A percentile compares a stretch with the other conserved stretches of the same genome.
These are phyloP conservation scores for Stephanodiscus triporus DNA, from an alignment of 108 stramenopile genomes.

Conservation along the genomic window DNA sequence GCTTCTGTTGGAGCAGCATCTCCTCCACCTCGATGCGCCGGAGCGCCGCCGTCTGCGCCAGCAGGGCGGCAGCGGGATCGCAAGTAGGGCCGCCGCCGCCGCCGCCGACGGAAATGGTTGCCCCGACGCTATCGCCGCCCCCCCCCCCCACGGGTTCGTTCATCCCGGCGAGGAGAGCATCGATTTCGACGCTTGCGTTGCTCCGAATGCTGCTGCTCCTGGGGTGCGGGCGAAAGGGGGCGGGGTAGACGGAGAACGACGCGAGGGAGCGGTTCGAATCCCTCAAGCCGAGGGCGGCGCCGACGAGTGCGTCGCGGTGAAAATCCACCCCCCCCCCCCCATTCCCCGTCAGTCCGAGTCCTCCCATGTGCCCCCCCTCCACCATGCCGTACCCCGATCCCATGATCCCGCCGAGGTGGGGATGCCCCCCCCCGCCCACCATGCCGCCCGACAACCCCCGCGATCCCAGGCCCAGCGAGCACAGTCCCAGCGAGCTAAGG, in stretches of 20 bases:
- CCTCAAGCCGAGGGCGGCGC: background rate
- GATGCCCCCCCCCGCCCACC: background rate
- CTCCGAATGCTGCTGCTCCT: background rate
- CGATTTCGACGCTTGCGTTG: background rate
- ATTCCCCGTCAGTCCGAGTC: background rate
- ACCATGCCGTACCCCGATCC: background rate
- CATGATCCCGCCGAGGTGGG: background rate
- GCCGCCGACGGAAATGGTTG: no score
- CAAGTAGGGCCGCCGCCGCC: no score
- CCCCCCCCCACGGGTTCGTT: background rate
- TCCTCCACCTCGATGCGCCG: background rate
- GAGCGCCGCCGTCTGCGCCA: background rate
- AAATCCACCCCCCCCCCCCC: background rate
- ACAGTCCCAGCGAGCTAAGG: constrained; percentile 5
- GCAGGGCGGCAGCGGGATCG: no score
- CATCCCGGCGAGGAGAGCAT: background rate
- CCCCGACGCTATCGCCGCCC: background rate
- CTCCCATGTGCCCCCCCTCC: background rate
- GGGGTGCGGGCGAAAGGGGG: background rate
- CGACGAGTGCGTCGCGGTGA: background rate
- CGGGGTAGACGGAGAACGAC: background rate
- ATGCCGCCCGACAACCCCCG: background rate
- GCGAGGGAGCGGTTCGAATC: background rate
- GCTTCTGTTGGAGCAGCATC: background rate
- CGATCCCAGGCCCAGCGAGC: background rate